Percentiles rank a stretch among this genome's conserved stretches.
These are phyloP conservation scores for Beauveria bassiana DNA, from an alignment of 2,329 filamentous ascomycete genomes.

Conservation along the genomic window DNA sequence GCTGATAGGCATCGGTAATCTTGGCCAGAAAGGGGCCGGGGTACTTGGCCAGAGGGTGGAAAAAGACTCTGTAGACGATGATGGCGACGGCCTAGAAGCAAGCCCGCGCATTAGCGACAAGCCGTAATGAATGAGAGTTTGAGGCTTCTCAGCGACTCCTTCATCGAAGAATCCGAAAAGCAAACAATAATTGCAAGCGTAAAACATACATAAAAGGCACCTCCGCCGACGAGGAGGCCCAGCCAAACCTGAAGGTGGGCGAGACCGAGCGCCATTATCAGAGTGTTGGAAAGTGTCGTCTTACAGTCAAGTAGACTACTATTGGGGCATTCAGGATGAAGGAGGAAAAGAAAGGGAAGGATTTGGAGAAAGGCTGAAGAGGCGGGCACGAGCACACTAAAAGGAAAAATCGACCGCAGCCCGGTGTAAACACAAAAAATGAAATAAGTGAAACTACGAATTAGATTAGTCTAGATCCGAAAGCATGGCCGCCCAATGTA, in stretches of 20 bases:
- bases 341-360: neutral
- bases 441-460: neutral
- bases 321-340: neutral
- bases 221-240: slow-evolving; percentile 27
- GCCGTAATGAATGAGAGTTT: neutral
- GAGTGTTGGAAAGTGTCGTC: neutral
- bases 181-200: neutral
- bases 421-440: neutral
- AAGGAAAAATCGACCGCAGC: neutral
- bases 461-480: neutral
- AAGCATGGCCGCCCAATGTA: neutral
- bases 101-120: neutral
- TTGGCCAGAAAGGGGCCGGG: slow-evolving; percentile 57
- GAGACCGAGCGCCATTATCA: slow-evolving; percentile 22
- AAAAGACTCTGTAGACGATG: slow-evolving; percentile 49
- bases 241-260: slow-evolving; percentile 34
- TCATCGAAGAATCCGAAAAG: neutral
- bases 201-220: slow-evolving; percentile 34
- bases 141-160: neutral
- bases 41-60: slow-evolving; percentile 58
- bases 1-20: slow-evolving; percentile 55
- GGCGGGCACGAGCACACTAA: slow-evolving; percentile 5
- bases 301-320: neutral
- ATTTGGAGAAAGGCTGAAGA: neutral
- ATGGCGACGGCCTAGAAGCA: slow-evolving; percentile 30